A percentile compares a stretch with the other conserved stretches of the same genome.
Evolutionary conservation across 1,139 yeast species (phyloP).

Genomic region (Arxiozyma slooffiae): DNA sequence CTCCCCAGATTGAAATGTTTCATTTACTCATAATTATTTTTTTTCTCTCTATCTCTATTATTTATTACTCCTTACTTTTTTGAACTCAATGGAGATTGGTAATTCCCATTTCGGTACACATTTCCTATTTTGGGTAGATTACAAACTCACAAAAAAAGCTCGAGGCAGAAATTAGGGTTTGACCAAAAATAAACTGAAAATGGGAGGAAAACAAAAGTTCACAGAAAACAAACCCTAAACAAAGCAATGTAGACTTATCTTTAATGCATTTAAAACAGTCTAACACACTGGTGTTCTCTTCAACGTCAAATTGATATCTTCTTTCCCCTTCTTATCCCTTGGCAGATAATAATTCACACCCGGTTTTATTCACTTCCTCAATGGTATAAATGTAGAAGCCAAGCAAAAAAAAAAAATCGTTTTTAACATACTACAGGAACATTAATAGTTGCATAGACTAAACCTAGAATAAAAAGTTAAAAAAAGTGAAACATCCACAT

Average conservation of each 20-base stretch:
- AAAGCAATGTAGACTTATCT: not conserved
- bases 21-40: too few species aligned
- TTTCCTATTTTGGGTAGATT: too few species aligned
- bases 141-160: too few species aligned
- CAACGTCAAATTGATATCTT: conserved; percentile 2
- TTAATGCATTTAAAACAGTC: too few species aligned
- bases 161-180: too few species aligned
- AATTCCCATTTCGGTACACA: too few species aligned
- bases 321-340: not conserved
- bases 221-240: not conserved
- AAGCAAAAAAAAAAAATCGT: conserved; percentile 11
- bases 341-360: not conserved
- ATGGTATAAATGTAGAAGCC: conserved; percentile 1
- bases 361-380: conserved; percentile 3
- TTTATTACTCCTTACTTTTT: too few species aligned
- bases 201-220: too few species aligned
- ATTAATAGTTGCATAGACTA: conserved; percentile 22
- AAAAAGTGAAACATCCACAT: conserved; percentile 20
- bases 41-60: too few species aligned
- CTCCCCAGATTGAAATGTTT: too few species aligned
- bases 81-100: too few species aligned
- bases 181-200: too few species aligned
- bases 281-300: conserved; percentile 14
- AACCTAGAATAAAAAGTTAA: conserved; percentile 20
- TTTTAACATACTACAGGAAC: conserved; percentile 23